A percentile compares a stretch with the other conserved stretches of the same genome.
phyloP scores from a whole-genome alignment of 495 filamentous ascomycete genomes.

The Penicillium salamii region DNA sequence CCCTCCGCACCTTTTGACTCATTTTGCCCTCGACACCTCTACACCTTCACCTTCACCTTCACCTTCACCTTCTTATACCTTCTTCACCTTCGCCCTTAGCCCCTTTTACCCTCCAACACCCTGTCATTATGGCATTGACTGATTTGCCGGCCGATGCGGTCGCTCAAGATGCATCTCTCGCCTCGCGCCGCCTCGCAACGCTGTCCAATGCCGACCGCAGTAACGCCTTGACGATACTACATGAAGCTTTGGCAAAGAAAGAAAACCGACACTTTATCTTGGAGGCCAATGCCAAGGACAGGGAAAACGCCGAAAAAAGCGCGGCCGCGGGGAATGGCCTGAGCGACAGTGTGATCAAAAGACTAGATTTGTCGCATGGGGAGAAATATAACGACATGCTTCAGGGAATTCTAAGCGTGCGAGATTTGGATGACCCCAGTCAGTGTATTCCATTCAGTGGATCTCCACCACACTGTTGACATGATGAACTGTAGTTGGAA shows the following conservation, averaged over 20 bases:
- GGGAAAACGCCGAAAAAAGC: conserved; percentile 58
- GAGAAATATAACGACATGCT: conserved; percentile 99
- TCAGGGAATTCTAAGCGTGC: conserved; percentile 87
- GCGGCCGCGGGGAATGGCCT: conserved; percentile 71
- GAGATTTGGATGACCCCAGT: conserved; percentile 85
- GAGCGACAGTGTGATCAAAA: conserved; percentile 83
- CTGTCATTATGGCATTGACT: conserved; percentile 66
- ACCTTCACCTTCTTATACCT: too few species aligned
- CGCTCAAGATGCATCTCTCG: conserved; percentile 65
- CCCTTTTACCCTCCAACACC: background rate
- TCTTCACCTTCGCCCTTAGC: background rate
- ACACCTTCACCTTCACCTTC: background rate
- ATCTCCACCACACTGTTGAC: background rate
- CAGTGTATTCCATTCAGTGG: conserved; percentile 28
- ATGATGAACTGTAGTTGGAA: conserved; percentile 62
- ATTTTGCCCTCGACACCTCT: background rate
- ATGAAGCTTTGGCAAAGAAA: conserved; percentile 56
- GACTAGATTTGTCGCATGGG: conserved; percentile 77
- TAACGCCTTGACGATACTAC: conserved; percentile 77
- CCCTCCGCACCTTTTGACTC: conserved; percentile 10
- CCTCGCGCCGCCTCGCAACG: conserved; percentile 66
- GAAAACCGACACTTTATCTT: conserved; percentile 71
- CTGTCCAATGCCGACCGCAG: conserved; percentile 67
- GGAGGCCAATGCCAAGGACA: conserved; percentile 78
- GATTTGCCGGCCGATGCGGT: conserved; percentile 64